phyloP scores from a whole-genome alignment of 495 filamentous ascomycete species.

The Apiosordaria backusii region DNA sequence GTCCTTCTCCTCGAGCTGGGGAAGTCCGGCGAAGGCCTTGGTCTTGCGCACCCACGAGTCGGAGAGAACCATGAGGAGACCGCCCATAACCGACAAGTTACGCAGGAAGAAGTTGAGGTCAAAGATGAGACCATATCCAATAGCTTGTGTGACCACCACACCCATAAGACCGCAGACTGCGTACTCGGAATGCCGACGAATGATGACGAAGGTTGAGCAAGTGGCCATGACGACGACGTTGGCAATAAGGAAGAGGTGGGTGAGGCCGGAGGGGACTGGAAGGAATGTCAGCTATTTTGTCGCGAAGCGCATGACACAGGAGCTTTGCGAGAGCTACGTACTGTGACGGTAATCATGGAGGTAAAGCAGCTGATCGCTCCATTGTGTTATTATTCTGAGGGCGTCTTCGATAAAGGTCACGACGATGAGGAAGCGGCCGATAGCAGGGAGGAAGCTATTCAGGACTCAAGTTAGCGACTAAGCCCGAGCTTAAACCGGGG shows the following conservation, averaged over 20 bases:
- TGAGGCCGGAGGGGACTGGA: conserved; percentile 82
- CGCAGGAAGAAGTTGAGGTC: conserved; percentile 99
- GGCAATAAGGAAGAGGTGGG: conserved; percentile 85
- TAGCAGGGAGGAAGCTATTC: conserved; percentile 81
- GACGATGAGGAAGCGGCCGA: conserved; percentile 95
- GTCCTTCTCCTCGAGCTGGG: conserved; percentile 95
- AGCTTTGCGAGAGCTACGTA: conserved; percentile 42
- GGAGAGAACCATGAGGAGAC: conserved; percentile 94
- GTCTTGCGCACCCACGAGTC: conserved; percentile 97
- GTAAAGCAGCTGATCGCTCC: conserved; percentile 91
- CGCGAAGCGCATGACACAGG: background rate
- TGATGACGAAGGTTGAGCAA: conserved; percentile 82
- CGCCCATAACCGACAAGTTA: conserved; percentile 94
- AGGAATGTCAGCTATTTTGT: background rate
- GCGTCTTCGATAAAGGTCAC: conserved; percentile 98
- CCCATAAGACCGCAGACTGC: conserved; percentile 85
- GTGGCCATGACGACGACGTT: conserved; percentile 87
- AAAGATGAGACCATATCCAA: conserved; percentile 97
- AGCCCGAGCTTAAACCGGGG: background rate
- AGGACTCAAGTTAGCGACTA: conserved; percentile 8
- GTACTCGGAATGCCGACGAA: conserved; percentile 85
- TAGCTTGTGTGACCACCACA: conserved; percentile 92
- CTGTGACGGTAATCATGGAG: conserved; percentile 90
- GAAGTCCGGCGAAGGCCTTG: conserved; percentile 92
- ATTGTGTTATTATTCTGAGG: conserved; percentile 94